phyloP scores from a whole-genome alignment of 805 yeast genomes.

The Sugiyamaella lignohabitans region DNA sequence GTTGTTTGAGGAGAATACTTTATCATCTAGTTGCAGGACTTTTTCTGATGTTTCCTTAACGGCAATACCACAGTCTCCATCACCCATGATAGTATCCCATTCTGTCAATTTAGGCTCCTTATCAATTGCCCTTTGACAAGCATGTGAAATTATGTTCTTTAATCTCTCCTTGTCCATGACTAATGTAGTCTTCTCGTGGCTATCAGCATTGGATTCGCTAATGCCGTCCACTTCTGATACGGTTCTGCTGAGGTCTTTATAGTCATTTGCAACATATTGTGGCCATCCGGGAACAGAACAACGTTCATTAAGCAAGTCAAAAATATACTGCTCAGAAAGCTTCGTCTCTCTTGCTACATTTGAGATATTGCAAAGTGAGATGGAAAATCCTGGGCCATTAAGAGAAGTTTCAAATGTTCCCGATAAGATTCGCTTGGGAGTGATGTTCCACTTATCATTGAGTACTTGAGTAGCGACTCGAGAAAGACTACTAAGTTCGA shows the following conservation, averaged over 20 bases:
- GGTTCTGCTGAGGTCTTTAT: background rate
- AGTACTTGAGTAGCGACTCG: constrained; percentile 48
- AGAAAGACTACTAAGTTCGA: constrained; percentile 68
- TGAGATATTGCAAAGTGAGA: constrained; percentile 58
- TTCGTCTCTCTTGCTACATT: background rate
- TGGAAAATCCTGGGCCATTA: constrained; percentile 83
- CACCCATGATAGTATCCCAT: constrained; percentile 10
- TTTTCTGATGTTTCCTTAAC: constrained; percentile 5
- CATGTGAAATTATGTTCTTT: background rate
- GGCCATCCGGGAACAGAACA: constrained; percentile 10
- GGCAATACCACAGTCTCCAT: constrained; percentile 10
- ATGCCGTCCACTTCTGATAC: background rate
- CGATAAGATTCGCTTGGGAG: constrained; percentile 60
- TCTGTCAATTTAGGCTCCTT: constrained; percentile 7
- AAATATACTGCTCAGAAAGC: background rate
- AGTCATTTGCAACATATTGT: background rate
- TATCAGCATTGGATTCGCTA: background rate
- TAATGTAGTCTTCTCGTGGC: background rate
- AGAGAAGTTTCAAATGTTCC: constrained; percentile 83
- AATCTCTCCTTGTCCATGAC: background rate
- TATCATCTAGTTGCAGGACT: background rate
- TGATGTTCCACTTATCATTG: constrained; percentile 41
- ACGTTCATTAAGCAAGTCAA: constrained; percentile 1
- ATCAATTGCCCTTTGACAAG: background rate
- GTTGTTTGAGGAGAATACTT: background rate